Base-by-base conservation (phyloP, 768 basidiomycete genomes). In the Tricholomella constricta region DNA sequence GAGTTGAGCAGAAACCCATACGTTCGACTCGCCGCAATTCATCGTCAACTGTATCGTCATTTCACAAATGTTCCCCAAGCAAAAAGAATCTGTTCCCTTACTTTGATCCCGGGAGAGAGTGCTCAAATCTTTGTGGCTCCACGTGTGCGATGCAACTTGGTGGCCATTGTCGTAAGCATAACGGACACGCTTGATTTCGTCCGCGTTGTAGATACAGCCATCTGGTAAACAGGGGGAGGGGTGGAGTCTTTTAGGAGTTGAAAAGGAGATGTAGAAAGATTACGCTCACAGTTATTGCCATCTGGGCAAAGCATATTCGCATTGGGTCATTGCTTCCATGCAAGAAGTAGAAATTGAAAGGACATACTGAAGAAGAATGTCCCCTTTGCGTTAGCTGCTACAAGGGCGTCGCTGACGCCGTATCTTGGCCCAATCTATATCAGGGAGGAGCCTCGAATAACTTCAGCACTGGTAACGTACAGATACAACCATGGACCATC, bases 11-110 rank as follows among this genome's bases (percentile, higher is more conserved):
- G 8, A 34, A 34, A 23, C 12, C 10, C 74, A 57, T 55, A 77
- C 77, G 66, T 59, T 79, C 75, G 22, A 76, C 71, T 12, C 56
- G 64, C 71, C 69, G 74, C 72, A 78, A 74, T 56, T 79, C 71
- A 45, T 74, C 63, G 36, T 77, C 73, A 36, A 78, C 75, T 78
- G n/a, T 17, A 23, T 26, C 6, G 12, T 22, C n/a, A 55, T 17
- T 35, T 43, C 11, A 40, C 26, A 8, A 20, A 52, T 32, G 6
- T 14, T 20, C 11, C 7, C 40, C 5, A 15, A 36, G 10, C 5
- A 19, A 20, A 1, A 31, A n/a, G 10, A 46, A 10, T 11, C 6
- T 8, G 14, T 32, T 10, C 31, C 31, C 73, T 49, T 19, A 77
- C 76, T 72, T 59, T 76, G 55, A 49, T 75, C 72, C 68, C 65